Evolutionary conservation across 2,329 filamentous ascomycete species (phyloP).

Genomic region (Fusarium virguliforme): DNA sequence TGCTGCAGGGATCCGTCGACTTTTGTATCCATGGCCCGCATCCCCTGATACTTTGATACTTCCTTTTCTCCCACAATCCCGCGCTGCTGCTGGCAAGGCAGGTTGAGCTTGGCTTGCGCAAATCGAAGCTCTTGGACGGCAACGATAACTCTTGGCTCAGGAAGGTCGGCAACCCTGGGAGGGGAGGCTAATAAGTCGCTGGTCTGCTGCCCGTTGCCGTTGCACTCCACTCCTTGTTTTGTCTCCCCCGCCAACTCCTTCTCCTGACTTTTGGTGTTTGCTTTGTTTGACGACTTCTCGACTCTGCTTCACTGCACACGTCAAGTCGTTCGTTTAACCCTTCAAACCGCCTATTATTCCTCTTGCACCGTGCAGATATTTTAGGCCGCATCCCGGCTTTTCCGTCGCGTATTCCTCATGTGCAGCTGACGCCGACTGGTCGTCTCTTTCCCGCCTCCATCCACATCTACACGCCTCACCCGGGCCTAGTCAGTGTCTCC

Average conservation of each 20-base stretch:
- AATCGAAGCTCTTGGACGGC: conserved; percentile 23
- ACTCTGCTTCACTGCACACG: neutral
- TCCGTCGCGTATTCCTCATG: conserved; percentile 14
- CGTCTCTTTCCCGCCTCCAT: conserved; percentile 9
- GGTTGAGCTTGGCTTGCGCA: conserved; percentile 37
- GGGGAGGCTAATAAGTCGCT: conserved; percentile 29
- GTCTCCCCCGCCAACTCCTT: conserved; percentile 3
- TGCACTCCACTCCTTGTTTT: conserved; percentile 17
- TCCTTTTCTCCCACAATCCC: conserved; percentile 36
- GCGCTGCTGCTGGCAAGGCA: neutral
- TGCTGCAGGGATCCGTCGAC: conserved; percentile 15
- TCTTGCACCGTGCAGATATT: neutral
- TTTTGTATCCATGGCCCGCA: conserved; percentile 9
- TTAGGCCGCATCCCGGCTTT: neutral
- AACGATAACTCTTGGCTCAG: conserved; percentile 31
- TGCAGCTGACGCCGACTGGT: neutral
- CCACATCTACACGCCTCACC: conserved; percentile 29
- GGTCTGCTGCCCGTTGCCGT: conserved; percentile 11
- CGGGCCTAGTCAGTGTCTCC: conserved; percentile 35
- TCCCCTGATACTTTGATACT: conserved; percentile 10
- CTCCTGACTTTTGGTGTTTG: conserved; percentile 17
- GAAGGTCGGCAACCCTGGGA: neutral
- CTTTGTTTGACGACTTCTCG: conserved; percentile 13
- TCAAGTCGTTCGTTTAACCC: neutral
- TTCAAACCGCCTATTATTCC: neutral